These are phyloP conservation scores for Sorghum bicolor DNA, from an alignment of 176 grass and related monocot species.

Conservation along the genomic window DNA sequence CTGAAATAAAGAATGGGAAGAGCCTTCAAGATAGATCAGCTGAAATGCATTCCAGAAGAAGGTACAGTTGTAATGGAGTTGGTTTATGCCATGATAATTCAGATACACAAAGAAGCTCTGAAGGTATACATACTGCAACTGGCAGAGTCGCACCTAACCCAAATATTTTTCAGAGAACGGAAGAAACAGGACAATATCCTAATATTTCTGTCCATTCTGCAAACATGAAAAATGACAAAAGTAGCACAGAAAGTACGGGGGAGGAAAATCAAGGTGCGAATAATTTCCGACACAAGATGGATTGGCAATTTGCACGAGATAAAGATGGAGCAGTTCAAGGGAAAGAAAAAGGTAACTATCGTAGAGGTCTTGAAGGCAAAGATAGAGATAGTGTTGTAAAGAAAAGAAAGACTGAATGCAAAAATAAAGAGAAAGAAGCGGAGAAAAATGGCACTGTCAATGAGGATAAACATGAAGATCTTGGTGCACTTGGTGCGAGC, in stretches of 20 bases:
- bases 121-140: conserved; percentile 10
- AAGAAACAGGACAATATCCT: conserved; percentile 23
- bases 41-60: conserved; percentile 15
- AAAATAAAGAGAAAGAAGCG: conserved; percentile 21
- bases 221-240: conserved; percentile 3
- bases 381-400: conserved; percentile 8
- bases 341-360: conserved; percentile 37
- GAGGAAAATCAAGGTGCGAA: conserved; percentile 18
- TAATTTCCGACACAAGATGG: not conserved
- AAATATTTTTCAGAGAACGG: conserved; percentile 9
- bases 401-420: conserved; percentile 31
- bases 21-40: conserved; percentile 3
- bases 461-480: conserved; percentile 36
- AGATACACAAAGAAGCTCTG: conserved; percentile 14
- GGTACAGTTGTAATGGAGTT: not conserved
- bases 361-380: conserved; percentile 25
- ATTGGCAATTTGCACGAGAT: conserved; percentile 1
- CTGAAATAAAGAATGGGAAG: conserved; percentile 29
- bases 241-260: conserved; percentile 19
- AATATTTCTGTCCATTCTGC: conserved; percentile 26
- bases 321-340: conserved; percentile 20
- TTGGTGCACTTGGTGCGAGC: conserved; percentile 13
- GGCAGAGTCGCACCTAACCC: conserved; percentile 13
- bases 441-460: conserved; percentile 16
- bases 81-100: not conserved